These are phyloP conservation scores for Botrytis squamosa DNA, from an alignment of 2,329 filamentous ascomycete genomes.

Conservation along the genomic window DNA sequence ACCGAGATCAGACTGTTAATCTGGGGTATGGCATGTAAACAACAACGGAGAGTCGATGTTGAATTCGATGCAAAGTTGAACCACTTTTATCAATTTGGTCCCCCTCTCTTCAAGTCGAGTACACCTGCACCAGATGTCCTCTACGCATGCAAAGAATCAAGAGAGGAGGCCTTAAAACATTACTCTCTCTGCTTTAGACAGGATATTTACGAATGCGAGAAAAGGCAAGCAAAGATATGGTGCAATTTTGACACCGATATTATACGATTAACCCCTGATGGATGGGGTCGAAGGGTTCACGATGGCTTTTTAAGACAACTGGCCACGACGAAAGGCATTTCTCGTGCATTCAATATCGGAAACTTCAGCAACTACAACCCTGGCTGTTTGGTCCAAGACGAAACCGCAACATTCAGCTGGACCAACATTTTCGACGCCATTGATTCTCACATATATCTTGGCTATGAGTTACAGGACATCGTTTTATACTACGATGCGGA, in stretches of 20 bases:
- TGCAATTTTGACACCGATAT: constrained; percentile 9
- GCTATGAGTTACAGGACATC: constrained; percentile 7
- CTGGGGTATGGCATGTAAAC: constrained; percentile 9
- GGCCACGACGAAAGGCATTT: neutral
- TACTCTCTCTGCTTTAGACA: constrained; percentile 10
- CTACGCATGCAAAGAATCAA: constrained; percentile 9
- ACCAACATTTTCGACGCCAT: constrained; percentile 9
- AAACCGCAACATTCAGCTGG: constrained; percentile 3
- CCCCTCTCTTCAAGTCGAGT: neutral
- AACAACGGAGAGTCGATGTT: constrained; percentile 11
- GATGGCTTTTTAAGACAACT: constrained; percentile 6
- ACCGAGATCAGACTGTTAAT: constrained; percentile 12
- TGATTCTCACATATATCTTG: neutral
- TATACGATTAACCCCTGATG: neutral
- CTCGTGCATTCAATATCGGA: constrained; percentile 12
- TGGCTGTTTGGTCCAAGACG: neutral
- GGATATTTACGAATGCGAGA: neutral
- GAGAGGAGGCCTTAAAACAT: constrained; percentile 10
- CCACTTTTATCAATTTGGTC: neutral
- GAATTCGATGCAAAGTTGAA: neutral
- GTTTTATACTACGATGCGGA: constrained; percentile 15
- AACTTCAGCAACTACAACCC: neutral
- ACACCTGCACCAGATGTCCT: constrained; percentile 7
- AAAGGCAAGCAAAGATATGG: neutral
- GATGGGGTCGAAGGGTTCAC: neutral